phyloP scores from a whole-genome alignment of 176 grass and related monocot genomes.

The Urochloa ruziziensis region DNA sequence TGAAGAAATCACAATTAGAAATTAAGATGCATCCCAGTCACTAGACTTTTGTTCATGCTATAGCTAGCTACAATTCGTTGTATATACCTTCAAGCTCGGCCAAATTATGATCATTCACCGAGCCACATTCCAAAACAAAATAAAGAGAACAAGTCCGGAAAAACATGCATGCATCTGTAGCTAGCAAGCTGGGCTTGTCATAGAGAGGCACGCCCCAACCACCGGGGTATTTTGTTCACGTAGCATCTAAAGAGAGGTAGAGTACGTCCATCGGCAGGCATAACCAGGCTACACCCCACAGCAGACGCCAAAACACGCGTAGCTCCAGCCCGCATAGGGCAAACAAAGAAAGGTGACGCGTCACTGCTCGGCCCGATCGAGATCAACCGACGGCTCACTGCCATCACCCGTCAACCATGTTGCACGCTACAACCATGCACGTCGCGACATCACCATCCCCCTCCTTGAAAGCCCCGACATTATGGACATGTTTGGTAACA shows the following conservation, averaged over 20 bases:
- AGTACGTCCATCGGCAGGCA: not conserved
- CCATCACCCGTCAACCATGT: not conserved
- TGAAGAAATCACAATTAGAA: no score
- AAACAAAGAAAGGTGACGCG: not conserved
- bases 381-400: conserved; percentile 1
- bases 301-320: not conserved
- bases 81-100: no score
- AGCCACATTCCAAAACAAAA: not conserved
- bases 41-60: no score
- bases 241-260: not conserved
- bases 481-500: no score
- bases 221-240: not conserved
- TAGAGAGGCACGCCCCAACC: not conserved
- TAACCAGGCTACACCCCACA: not conserved
- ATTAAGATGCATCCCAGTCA: no score
- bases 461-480: not conserved
- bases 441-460: not conserved
- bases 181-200: not conserved
- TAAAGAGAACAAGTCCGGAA: not conserved
- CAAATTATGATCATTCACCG: not conserved
- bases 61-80: no score
- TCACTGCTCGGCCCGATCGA: not conserved
- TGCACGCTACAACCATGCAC: not conserved
- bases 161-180: no score
- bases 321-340: not conserved